phyloP scores from a whole-genome alignment of 345 rosid species.

The Hevea brasiliensis region DNA sequence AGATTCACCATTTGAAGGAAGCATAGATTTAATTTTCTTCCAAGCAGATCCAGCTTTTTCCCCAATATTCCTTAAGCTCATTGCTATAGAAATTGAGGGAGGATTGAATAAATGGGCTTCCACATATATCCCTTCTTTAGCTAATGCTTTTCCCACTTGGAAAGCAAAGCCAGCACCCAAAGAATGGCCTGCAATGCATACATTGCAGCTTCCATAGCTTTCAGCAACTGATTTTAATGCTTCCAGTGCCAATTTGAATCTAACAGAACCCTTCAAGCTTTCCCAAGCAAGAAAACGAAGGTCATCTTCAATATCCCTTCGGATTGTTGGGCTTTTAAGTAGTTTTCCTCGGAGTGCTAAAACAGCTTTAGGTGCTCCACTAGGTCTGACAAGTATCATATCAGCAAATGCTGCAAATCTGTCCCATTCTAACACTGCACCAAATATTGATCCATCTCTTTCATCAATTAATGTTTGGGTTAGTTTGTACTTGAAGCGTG shows the following conservation, averaged over 20 bases:
- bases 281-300: slow-evolving; percentile 96
- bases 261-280: slow-evolving; percentile 85
- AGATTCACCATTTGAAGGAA: slow-evolving; percentile 46
- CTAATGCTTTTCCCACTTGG: slow-evolving; percentile 94
- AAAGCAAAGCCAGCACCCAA: slow-evolving; percentile 95
- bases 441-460: slow-evolving; percentile 85
- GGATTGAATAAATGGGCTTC: slow-evolving; percentile 95
- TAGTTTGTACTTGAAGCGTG: slow-evolving; percentile 83
- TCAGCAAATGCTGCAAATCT: slow-evolving; percentile 79
- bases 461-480: slow-evolving; percentile 66
- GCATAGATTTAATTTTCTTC: slow-evolving; percentile 74
- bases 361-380: slow-evolving; percentile 89
- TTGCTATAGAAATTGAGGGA: slow-evolving; percentile 83
- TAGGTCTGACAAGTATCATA: slow-evolving; percentile 74
- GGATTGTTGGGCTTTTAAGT: slow-evolving; percentile 76
- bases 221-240: slow-evolving; percentile 64
- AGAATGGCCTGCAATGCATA: slow-evolving; percentile 88
- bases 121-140: slow-evolving; percentile 70
- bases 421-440: slow-evolving; percentile 91
- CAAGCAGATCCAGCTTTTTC: slow-evolving; percentile 79
- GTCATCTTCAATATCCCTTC: slow-evolving; percentile 85
- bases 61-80: slow-evolving; percentile 85
- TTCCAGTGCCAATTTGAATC: slow-evolving; percentile 66
- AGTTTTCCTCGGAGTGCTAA: slow-evolving; percentile 80
- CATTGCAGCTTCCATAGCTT: slow-evolving; percentile 74